Evolutionary conservation across 768 basidiomycete genomes (phyloP).

Genomic region (Exsudoporus frostii): DNA sequence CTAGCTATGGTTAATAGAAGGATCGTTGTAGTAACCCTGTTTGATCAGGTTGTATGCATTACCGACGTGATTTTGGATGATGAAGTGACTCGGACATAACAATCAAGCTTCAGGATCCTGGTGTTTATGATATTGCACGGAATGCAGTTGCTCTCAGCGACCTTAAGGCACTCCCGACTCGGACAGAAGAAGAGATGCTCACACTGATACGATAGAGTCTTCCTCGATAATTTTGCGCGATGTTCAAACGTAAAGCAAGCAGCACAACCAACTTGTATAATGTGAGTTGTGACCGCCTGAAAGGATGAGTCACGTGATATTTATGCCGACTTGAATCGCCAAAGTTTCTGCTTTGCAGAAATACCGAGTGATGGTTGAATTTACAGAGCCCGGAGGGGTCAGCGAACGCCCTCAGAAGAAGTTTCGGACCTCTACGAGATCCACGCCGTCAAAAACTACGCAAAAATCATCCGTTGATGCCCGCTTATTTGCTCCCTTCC

Average conservation of each 20-base stretch:
- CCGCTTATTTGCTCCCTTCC: slow-evolving; percentile 84
- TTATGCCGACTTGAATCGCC: not conserved
- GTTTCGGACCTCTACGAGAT: slow-evolving; percentile 11
- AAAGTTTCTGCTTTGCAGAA: not conserved
- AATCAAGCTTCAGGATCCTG: not conserved
- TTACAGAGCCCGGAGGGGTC: slow-evolving; percentile 12
- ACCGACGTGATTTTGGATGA: not conserved
- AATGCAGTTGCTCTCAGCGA: not conserved
- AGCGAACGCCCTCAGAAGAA: slow-evolving; percentile 27
- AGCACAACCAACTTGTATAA: too few species aligned
- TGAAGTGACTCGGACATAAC: not conserved
- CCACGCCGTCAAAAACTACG: not conserved
- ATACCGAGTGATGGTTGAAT: slow-evolving; percentile 17
- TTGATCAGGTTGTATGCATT: not conserved
- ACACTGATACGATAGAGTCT: not conserved
- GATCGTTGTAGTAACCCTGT: not conserved
- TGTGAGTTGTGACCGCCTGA: too few species aligned
- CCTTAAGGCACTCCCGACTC: not conserved
- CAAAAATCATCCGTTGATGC: slow-evolving; percentile 18
- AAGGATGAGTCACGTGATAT: slow-evolving; percentile 21
- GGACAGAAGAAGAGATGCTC: too few species aligned
- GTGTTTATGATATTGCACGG: not conserved
- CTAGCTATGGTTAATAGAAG: not conserved
- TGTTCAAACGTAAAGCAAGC: not conserved
- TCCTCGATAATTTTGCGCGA: not conserved